Base-by-base conservation (phyloP, 2,329 filamentous ascomycete species). In the Cyphellophora europaea region DNA sequence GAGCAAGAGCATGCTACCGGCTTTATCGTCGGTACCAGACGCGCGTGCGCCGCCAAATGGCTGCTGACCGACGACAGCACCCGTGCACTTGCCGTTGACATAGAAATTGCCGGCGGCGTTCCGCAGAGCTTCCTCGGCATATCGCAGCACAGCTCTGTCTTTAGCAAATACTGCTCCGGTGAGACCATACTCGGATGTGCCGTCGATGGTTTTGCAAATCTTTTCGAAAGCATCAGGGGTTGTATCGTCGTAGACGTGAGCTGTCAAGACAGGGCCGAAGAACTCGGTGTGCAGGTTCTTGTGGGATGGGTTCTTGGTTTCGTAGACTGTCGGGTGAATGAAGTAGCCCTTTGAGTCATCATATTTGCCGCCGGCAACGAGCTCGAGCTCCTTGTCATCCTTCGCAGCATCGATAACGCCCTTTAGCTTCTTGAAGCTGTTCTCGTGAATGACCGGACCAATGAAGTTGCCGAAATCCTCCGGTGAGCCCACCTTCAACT, bases 101-200 rank as follows among this genome's bases (percentile, higher is more conserved):
- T 89, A 89, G 57, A 88, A 88, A 66, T 89, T 89, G 27, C 83
- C 83, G 1, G 83, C 82, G 0, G 79, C 66, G 54, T 87, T 77
- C 45, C 81, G 69, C 35, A 89, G 67, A 41, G 68, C 71, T 48
- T 86, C 74, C 57, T 87, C 82, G 0, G 82, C 83, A 37, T 69
- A 68, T 15, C 77, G 71, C 40, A 87, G 63, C 11, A 71, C 78
- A 30, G 68, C 60, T 27, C 83, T 67, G 57, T 87, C 81, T 37
- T 69, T 61, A 6, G 83, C 80, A 56, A 89, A 89, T 36, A 89
- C 67, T 39, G 81, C 72, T 8, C 83, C 83, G 0, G 83, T 89
- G 35, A 89, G 66, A 3, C 75, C 82, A 56, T 93, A 93, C 50
- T 83, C 81, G 38, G 76, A 78, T 2, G 82, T 82, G 5, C 59